Base-by-base conservation (phyloP, 148 eudicot genomes). In the Oxyria digyna region DNA sequence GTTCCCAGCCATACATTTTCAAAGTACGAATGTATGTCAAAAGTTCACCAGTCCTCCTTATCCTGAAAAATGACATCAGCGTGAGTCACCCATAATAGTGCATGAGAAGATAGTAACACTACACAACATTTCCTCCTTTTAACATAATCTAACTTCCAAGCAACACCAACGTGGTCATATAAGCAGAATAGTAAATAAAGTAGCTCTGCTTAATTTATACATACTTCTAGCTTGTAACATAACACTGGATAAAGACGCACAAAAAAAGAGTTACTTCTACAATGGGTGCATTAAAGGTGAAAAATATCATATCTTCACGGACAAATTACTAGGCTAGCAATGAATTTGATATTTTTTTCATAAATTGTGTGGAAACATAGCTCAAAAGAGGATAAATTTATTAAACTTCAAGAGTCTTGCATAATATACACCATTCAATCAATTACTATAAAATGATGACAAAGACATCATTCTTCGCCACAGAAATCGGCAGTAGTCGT, bases 1-100 rank as follows among this genome's bases (percentile, higher is more conserved):
- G 78, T 74, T 94, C 98, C 98, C 98, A 94, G 67, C 90, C 91
- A 79, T 94, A 90, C 98, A 94, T 86, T 85, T 94, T 94, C 70
- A 90, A 69, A 67, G 92, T 94, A 57, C 98, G 96, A 67, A 88
- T 91, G 74, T 78, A 72, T 41, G 88, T 79, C 69, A 88, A 78
- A 65, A 91, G 84, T 76, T 91, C 98, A 68, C 92, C 86, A n/a
- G 92, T 86, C 75, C 79, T 91, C 76, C 96, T 87, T 70, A 94
- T 90, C 86, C 98, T 94, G 90, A 38, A 18, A 42, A 42, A 26
- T 7, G 6, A 41, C 23, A 15, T 31, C 29, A 27, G 35, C 37
- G 4, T 68, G 48, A 27, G 40, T 0, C 24, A 43, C 49, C 45
- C 29, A 42, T 24, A 68, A 46, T 26, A 11, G 46, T 43, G n/a